A percentile compares a stretch with the other conserved stretches of the same genome.
Conservation (phyloP, 202 grass and related monocot species). For the Eragrostis tef region DNA sequence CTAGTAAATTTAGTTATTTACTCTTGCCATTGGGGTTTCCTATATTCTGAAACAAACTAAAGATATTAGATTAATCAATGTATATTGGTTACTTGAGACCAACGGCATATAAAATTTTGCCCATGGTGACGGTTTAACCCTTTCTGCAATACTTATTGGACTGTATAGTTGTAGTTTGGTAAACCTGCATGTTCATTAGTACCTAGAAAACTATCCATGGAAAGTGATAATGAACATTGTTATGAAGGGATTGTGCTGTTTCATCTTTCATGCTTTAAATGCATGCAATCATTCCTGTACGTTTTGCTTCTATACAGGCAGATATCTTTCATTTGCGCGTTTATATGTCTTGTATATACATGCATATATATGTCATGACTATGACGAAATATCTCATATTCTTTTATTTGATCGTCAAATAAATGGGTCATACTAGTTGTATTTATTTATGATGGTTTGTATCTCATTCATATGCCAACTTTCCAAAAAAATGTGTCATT, state of each 20-base stretch:
- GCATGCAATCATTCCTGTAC: background rate
- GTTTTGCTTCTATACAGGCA: background rate
- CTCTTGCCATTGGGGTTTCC: conserved; percentile 6
- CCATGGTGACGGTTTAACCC: background rate
- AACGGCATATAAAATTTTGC: background rate
- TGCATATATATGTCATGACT: too few species aligned
- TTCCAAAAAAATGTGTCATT: background rate
- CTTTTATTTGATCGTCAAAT: too few species aligned
- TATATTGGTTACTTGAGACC: conserved; percentile 11
- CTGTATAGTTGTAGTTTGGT: background rate
- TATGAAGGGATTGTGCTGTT: background rate
- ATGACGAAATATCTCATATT: too few species aligned
- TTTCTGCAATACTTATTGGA: background rate
- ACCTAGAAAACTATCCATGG: background rate
- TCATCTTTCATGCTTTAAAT: background rate
- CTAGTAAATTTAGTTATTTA: conserved; percentile 11
- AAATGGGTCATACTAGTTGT: too few species aligned
- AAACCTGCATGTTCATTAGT: conserved; percentile 17
- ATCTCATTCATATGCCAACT: conserved; percentile 10
- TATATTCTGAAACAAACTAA: conserved; percentile 11
- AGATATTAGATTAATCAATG: conserved; percentile 3
- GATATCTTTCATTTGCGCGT: background rate
- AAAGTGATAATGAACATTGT: background rate
- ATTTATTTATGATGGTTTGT: background rate
- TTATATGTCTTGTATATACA: background rate